Conservation (phyloP, 179 eudicot species). For the Patellifolia procumbens region DNA sequence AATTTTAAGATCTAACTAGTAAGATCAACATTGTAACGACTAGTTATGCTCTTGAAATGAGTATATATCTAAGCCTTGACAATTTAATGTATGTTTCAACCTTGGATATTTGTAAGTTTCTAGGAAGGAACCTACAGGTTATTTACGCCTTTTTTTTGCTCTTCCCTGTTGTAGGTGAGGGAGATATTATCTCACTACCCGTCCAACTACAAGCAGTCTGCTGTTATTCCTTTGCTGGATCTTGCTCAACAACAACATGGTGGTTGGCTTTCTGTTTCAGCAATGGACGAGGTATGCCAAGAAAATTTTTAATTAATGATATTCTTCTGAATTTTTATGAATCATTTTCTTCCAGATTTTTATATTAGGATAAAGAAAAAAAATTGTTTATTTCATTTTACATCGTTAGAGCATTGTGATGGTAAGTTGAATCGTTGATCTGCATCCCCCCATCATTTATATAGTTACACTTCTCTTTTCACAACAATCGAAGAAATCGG, state of each 20-base stretch:
- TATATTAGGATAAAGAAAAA: background rate
- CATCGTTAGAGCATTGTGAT: background rate
- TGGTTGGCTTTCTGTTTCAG: conserved; percentile 99
- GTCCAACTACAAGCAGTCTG: conserved; percentile 96
- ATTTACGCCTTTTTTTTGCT: background rate
- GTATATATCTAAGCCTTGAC: background rate
- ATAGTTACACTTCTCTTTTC: too few relatives aligned
- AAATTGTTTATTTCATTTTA: too few relatives aligned
- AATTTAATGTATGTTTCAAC: background rate
- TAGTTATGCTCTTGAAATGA: background rate
- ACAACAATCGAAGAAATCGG: too few relatives aligned
- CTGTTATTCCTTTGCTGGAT: conserved; percentile 93
- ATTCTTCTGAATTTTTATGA: background rate
- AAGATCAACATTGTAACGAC: background rate
- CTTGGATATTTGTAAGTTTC: background rate
- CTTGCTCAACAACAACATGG: conserved; percentile 98
- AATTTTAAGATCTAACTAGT: background rate
- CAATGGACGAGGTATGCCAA: conserved; percentile 88
- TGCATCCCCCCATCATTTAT: too few relatives aligned
- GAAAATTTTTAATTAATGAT: conserved; percentile 4
- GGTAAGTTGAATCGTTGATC: background rate
- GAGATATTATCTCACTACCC: conserved; percentile 92
- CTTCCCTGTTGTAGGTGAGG: conserved; percentile 55
- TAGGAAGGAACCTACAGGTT: background rate
- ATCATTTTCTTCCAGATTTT: background rate